Percentiles rank a stretch among this genome's conserved stretches.
These are phyloP conservation scores for Podosphaera leucotricha DNA, from an alignment of 2,329 filamentous ascomycete species.

Conservation along the genomic window DNA sequence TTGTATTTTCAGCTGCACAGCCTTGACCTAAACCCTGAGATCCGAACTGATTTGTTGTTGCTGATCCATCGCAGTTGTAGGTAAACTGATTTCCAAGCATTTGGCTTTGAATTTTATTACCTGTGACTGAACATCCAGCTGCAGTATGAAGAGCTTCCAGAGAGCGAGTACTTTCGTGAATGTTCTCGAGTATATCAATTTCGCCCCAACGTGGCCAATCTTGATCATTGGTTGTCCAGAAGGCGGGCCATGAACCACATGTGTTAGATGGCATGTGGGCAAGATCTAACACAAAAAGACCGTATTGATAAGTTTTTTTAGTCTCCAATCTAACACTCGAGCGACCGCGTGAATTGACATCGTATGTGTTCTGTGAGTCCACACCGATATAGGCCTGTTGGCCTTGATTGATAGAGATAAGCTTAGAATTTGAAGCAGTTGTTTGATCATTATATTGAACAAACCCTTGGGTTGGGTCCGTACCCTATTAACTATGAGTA, in stretches of 20 bases:
- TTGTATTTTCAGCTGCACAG: slow-evolving; percentile 16
- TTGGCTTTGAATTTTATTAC: slow-evolving; percentile 11
- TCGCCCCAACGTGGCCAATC: slow-evolving; percentile 13
- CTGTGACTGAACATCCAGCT: slow-evolving; percentile 20
- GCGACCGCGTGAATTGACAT: slow-evolving; percentile 16
- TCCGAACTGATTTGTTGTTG: slow-evolving; percentile 13
- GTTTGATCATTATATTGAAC: slow-evolving; percentile 1
- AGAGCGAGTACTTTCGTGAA: slow-evolving; percentile 18
- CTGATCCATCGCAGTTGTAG: slow-evolving; percentile 23
- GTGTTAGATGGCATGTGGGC: slow-evolving; percentile 45
- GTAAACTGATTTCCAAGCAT: slow-evolving; percentile 18
- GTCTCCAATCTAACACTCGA: slow-evolving; percentile 42
- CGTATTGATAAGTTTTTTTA: slow-evolving; percentile 35
- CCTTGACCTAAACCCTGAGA: slow-evolving; percentile 2
- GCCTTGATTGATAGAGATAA: not conserved
- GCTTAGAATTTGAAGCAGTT: not conserved
- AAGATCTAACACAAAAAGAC: slow-evolving; percentile 47
- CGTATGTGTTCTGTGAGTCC: not conserved
- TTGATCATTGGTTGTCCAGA: slow-evolving; percentile 8
- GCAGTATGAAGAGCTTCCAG: slow-evolving; percentile 20
- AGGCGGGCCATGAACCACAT: slow-evolving; percentile 52
- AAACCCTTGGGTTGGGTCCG: slow-evolving; percentile 1
- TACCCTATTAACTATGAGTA: not conserved
- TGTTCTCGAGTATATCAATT: slow-evolving; percentile 23
- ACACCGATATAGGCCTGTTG: slow-evolving; percentile 1